Base-by-base conservation (phyloP, 148 eudicot genomes). In the Polygonum aviculare region DNA sequence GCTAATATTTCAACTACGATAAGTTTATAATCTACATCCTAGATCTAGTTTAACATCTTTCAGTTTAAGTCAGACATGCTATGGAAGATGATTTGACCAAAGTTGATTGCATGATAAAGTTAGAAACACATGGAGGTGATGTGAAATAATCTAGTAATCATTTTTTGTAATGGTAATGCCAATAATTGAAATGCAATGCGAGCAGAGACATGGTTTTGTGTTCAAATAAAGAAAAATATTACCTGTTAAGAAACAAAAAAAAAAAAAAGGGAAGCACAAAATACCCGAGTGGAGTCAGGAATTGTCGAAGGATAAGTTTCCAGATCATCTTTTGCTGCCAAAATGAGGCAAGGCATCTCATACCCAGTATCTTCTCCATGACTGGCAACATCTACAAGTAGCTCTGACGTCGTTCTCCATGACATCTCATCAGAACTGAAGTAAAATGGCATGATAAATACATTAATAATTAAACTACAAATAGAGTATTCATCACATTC, bases 301-400 rank as follows among this genome's bases (percentile, higher is more conserved):
- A 95, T 88, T 80, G 86, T 92, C 78, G 86, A 87, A 69, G 84
- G 77, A 82, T 85, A 85, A 45, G 94, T 86, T 78, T 89, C 88
- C 40, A 87, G 81, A 82, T 92, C 97, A 78, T 90, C 91, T 83
- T 95, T 95, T 69, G 96, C 90, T 12, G 97, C 88, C 80, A 90
- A 91, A 72, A 92, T 89, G 74, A 88, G 94, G 79, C 93, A 95
- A 80, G 99, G 96, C 63, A 93, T 88, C 87, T 89, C 93, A 84
- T 86, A 88, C 40, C 99, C 91, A 79, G 89, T 88, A 59, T 87
- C 83, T 87, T 95, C 99, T 35, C 93, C 97, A 77, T 85, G 91
- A 75, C 93, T 86, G 6, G 99, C 96, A 80, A 92, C 96, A 76
- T 94, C 92, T 73, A 90, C 83, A 52, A 92, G 92, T 90, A 94